A percentile compares a stretch with the other conserved stretches of the same genome.
Evolutionary conservation across 768 basidiomycete species (phyloP).

Genomic region (Nidularia sp.): DNA sequence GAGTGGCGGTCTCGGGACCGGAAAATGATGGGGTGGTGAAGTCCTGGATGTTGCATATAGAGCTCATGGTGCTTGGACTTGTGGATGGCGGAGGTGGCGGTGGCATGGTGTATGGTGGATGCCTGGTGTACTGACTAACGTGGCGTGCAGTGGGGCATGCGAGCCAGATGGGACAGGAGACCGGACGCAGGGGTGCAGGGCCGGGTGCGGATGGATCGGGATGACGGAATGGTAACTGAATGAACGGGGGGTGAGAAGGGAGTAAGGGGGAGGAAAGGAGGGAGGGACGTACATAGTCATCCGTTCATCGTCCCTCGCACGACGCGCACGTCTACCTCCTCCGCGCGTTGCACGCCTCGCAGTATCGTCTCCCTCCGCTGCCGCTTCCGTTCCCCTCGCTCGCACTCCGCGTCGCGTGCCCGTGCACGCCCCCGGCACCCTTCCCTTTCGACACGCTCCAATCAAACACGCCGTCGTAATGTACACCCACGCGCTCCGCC

Average conservation of each 20-base stretch:
- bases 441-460: slow-evolving; percentile 26
- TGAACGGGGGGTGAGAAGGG: not conserved
- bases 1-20: no score
- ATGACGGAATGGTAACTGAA: not conserved
- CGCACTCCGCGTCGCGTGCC: slow-evolving; percentile 15
- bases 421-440: slow-evolving; percentile 1
- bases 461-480: slow-evolving; percentile 48
- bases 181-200: no score
- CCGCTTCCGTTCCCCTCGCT: slow-evolving; percentile 21
- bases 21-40: no score
- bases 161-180: no score
- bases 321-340: slow-evolving; percentile 6
- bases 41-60: no score
- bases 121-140: no score
- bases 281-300: not conserved
- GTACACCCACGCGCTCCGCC: slow-evolving; percentile 48
- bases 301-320: not conserved
- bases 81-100: no score
- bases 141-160: no score
- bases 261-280: not conserved
- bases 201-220: not conserved
- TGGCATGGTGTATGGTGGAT: no score
- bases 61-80: no score
- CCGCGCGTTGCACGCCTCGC: slow-evolving; percentile 35
- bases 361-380: slow-evolving; percentile 23